These are phyloP conservation scores for Prunus persica DNA, from an alignment of 306 rosid species.

Conservation along the genomic window Prunus_persica_NCBIv2 NC_034010.1:15427001-15427500, in stretches of 20 bases:
- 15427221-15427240: too few species aligned
- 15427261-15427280: too few species aligned
- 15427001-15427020: conserved; percentile 48
- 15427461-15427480: conserved; percentile 10
- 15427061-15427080: conserved; percentile 62
- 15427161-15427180: not conserved
- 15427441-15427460: conserved; percentile 58
- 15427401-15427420: conserved; percentile 61
- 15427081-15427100: conserved; percentile 54
- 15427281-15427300: conserved; percentile 44
- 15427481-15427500: not conserved
- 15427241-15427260: too few species aligned
- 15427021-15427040: conserved; percentile 41
- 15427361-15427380: conserved; percentile 47
- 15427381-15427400: conserved; percentile 69
- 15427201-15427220: too few species aligned
- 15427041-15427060: conserved; percentile 63
- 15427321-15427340: conserved; percentile 43
- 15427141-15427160: conserved; percentile 37
- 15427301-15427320: conserved; percentile 36
- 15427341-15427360: conserved; percentile 55
- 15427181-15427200: too few species aligned
- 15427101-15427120: conserved; percentile 29
- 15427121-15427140: conserved; percentile 53
- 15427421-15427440: conserved; percentile 59